These are phyloP conservation scores for Scleroderma citrinum DNA, from an alignment of 768 basidiomycete species.

Conservation along the genomic window DNA sequence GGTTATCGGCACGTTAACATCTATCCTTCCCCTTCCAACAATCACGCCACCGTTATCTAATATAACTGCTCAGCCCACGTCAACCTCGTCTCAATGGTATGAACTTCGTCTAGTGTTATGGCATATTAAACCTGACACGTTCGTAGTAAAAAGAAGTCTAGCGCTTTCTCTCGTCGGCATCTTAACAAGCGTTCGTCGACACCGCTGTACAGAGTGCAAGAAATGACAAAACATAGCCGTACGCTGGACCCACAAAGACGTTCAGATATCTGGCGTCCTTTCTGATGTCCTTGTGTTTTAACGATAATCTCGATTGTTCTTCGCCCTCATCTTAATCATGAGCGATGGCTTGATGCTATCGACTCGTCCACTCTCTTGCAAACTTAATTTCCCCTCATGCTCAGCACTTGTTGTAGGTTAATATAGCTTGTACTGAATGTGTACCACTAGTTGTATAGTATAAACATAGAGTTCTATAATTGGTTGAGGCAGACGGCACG, in stretches of 20 bases:
- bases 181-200: not conserved
- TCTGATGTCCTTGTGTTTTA: slow-evolving; percentile 4
- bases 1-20: not conserved
- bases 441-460: no score
- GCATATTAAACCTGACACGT: not conserved
- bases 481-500: no score
- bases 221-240: slow-evolving; percentile 11
- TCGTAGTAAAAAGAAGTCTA: slow-evolving; percentile 1
- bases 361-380: slow-evolving; percentile 1
- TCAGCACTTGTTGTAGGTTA: no score
- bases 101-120: slow-evolving; percentile 1
- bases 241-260: not conserved
- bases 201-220: slow-evolving; percentile 2
- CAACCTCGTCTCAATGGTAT: slow-evolving; percentile 9
- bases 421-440: no score
- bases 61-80: not conserved
- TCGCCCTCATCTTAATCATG: not conserved
- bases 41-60: not conserved
- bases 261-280: slow-evolving; percentile 10
- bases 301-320: not conserved
- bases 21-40: not conserved
- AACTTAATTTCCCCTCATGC: no score
- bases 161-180: slow-evolving; percentile 7
- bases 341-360: slow-evolving; percentile 5
- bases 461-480: no score